Base-by-base conservation (phyloP, 2,329 filamentous ascomycete species). In the Ceratocystis lukuohia region DNA sequence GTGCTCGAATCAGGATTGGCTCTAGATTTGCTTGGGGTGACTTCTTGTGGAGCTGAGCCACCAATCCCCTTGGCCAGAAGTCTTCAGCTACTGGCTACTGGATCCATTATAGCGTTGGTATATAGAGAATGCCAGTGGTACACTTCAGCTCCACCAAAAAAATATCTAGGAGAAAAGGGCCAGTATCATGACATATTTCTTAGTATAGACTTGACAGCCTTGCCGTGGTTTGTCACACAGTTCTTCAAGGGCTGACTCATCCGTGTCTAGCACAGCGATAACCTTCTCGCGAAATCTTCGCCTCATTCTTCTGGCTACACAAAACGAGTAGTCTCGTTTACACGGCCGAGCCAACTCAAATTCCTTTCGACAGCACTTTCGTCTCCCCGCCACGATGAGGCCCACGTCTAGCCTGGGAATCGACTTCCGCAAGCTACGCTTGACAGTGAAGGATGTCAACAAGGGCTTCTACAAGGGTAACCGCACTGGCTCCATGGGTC, bases 391-490 rank as follows among this genome's bases (percentile, higher is more conserved):
- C 71, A 78, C 74, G 69, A 89, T 89, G 85, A 82, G 84, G 75
- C 83, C 88, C 66, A 89, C 88, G 17, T 80, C 83, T 72, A 75
- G 79, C 70, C 85, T 96, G 72, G 81, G 82, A 71, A 78, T 85
- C 72, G 82, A 84, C 67, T 83, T 91, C 72, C 84, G 86, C 76
- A 91, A 93, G 73, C 80, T 92, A 68, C 82, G 83, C 65, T 84
- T 99, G 73, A 96, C 90, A 12, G 96, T 93, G 71, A 99, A 99
- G 78, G 87, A 94, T 77, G 87, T 93, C 74, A 89, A 88, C 75
- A 90, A 91, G 74, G 93, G 92, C 71, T 99, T 87, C 84, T 99
- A 99, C 85, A 97, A 97, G 82, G 94, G 94, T 74, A 96, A 88
- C 72, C 83, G 92, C 61, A 88, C 91, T 0, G 94, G 94, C 1